These are phyloP conservation scores for Wickerhamomyces strasburgensis DNA, from an alignment of 805 yeast genomes.

Conservation along the genomic window DNA sequence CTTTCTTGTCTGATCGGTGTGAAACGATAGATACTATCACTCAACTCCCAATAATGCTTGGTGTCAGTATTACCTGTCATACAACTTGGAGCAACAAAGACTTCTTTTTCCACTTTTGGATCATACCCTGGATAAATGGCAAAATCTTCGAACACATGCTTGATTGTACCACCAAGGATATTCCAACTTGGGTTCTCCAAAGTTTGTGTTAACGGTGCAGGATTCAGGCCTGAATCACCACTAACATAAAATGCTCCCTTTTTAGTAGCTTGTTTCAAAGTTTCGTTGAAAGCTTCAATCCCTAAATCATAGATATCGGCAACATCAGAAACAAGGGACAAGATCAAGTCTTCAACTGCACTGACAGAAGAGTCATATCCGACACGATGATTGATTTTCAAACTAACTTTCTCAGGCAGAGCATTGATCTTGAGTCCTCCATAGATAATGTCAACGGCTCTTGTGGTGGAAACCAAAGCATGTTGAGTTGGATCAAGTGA, in stretches of 20 bases:
- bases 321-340: constrained; percentile 7
- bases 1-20: constrained; percentile 30
- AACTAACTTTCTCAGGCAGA: constrained; percentile 52
- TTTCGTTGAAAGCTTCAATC: constrained; percentile 9
- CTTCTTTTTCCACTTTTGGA: constrained; percentile 13
- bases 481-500: constrained; percentile 9
- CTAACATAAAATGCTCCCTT: constrained; percentile 8
- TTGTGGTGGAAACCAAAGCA: constrained; percentile 17
- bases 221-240: constrained; percentile 7
- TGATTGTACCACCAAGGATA: constrained; percentile 48
- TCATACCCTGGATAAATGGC: constrained; percentile 6
- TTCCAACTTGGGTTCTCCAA: constrained; percentile 48
- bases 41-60: constrained; percentile 56
- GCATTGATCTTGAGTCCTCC: constrained; percentile 80
- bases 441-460: constrained; percentile 31
- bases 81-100: constrained; percentile 51
- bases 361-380: constrained; percentile 47
- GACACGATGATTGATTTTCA: constrained; percentile 58
- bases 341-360: constrained; percentile 20
- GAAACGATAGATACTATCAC: constrained; percentile 56
- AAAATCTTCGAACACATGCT: constrained; percentile 48
- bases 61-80: constrained; percentile 75
- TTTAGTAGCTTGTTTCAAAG: constrained; percentile 1
- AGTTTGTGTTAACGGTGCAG: constrained; percentile 11
- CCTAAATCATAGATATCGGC: constrained; percentile 11